Evolutionary conservation across 1,284 basidiomycete genomes (phyloP).

Genomic region (Leccinum griseonigrum): DNA sequence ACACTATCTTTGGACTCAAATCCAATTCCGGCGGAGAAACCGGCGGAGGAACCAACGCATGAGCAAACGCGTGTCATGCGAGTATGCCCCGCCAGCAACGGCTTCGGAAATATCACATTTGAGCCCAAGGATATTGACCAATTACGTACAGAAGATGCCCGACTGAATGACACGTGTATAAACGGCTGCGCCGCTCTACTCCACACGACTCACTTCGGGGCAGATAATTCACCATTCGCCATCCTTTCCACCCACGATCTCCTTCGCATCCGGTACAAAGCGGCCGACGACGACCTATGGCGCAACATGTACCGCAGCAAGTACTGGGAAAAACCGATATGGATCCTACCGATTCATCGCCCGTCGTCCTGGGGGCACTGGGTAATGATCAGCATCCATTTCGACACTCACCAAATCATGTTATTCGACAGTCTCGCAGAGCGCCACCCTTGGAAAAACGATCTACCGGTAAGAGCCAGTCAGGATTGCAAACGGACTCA

Average conservation of each 20-base stretch:
- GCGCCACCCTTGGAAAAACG: background rate
- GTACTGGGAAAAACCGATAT: slow-evolving; percentile 11
- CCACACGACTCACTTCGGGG: background rate
- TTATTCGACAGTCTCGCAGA: slow-evolving; percentile 17
- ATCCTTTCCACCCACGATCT: slow-evolving; percentile 15
- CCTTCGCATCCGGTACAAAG: slow-evolving; percentile 2
- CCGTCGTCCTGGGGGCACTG: slow-evolving; percentile 9
- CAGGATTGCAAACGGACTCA: background rate
- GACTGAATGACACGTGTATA: slow-evolving; percentile 14
- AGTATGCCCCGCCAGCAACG: background rate
- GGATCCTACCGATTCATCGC: slow-evolving; percentile 17
- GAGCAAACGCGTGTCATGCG: background rate
- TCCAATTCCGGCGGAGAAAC: background rate
- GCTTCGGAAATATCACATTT: background rate
- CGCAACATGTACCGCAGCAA: background rate
- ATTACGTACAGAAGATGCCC: background rate
- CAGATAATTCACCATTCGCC: background rate
- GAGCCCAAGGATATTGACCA: background rate
- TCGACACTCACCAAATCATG: background rate
- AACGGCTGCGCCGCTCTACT: slow-evolving; percentile 13
- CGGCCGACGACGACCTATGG: slow-evolving; percentile 9
- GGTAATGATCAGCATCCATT: slow-evolving; percentile 7
- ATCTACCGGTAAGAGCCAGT: background rate
- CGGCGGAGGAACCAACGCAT: background rate
- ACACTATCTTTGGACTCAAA: background rate